A percentile compares a stretch with the other conserved stretches of the same genome.
Evolutionary conservation across 2,329 filamentous ascomycete species (phyloP).

Genomic region (Teratosphaeria pseudoeucalypti): DNA sequence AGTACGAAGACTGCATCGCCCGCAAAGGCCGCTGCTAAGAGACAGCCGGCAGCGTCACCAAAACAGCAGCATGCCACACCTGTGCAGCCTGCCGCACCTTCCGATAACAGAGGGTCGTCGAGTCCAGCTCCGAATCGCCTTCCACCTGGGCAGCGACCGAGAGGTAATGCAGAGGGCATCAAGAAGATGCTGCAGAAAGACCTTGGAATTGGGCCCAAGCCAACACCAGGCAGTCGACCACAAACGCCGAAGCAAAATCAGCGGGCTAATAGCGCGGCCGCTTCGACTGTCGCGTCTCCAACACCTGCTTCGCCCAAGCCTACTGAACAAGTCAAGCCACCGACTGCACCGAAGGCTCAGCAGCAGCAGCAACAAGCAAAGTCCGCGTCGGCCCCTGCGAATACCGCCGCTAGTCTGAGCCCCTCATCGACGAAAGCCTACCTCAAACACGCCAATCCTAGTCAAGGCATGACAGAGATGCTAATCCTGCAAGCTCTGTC

Average conservation of each 20-base stretch:
- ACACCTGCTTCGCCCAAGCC: slow-evolving; percentile 6
- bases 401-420: slow-evolving; percentile 20
- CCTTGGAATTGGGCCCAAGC: slow-evolving; percentile 43
- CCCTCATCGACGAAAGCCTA: slow-evolving; percentile 41
- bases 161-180: slow-evolving; percentile 25
- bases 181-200: slow-evolving; percentile 52
- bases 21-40: slow-evolving; percentile 14
- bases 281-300: slow-evolving; percentile 7
- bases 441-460: slow-evolving; percentile 57
- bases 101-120: slow-evolving; percentile 21
- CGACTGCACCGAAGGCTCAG: slow-evolving; percentile 19
- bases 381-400: slow-evolving; percentile 18
- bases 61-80: slow-evolving; percentile 29
- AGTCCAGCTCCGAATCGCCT: slow-evolving; percentile 11
- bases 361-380: slow-evolving; percentile 21
- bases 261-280: background rate
- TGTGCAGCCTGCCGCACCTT: slow-evolving; percentile 21
- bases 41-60: slow-evolving; percentile 12
- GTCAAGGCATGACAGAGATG: slow-evolving; percentile 81
- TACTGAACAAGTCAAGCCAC: slow-evolving; percentile 9
- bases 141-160: slow-evolving; percentile 16
- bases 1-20: slow-evolving; percentile 24
- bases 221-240: slow-evolving; percentile 5
- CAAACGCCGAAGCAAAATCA: slow-evolving; percentile 5
- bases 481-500: slow-evolving; percentile 65